Evolutionary conservation across 805 yeast species (phyloP).

Genomic region (Tetrapisispora phaffii): DNA sequence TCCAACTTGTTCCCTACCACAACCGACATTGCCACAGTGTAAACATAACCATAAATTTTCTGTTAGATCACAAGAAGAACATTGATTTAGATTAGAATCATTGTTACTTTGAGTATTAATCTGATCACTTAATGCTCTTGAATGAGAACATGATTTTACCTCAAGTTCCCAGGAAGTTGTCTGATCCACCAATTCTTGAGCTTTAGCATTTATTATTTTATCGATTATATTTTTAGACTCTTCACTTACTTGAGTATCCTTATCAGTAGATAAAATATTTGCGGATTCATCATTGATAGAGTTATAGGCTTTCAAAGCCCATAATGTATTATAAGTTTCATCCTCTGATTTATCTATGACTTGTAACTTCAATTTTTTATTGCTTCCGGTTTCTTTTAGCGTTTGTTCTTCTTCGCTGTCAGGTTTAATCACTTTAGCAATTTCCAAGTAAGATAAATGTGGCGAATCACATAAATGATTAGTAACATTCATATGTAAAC

Average conservation of each 20-base stretch:
- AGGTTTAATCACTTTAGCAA: conserved; percentile 43
- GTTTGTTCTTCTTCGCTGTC: conserved; percentile 20
- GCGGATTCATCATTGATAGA: background rate
- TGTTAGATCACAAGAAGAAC: conserved; percentile 50
- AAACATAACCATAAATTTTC: conserved; percentile 90
- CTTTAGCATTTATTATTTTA: conserved; percentile 22
- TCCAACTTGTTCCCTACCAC: conserved; percentile 93
- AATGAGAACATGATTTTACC: conserved; percentile 69
- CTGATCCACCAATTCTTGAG: conserved; percentile 38
- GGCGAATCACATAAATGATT: conserved; percentile 28
- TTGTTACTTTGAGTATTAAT: background rate
- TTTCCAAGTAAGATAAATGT: conserved; percentile 52
- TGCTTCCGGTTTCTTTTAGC: conserved; percentile 12
- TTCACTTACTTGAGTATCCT: background rate
- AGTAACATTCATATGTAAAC: conserved; percentile 39
- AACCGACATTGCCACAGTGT: conserved; percentile 82
- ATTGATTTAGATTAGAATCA: conserved; percentile 33
- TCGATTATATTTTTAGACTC: conserved; percentile 9
- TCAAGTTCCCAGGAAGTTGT: conserved; percentile 90
- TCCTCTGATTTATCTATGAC: conserved; percentile 24
- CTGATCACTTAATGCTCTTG: conserved; percentile 35
- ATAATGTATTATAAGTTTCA: conserved; percentile 22
- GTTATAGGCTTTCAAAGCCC: conserved; percentile 15
- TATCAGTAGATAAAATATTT: conserved; percentile 2
- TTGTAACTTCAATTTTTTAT: conserved; percentile 27